These are phyloP conservation scores for Cyclostephanos tholiformis DNA, from an alignment of 108 stramenopile genomes.

Conservation along the genomic window DNA sequence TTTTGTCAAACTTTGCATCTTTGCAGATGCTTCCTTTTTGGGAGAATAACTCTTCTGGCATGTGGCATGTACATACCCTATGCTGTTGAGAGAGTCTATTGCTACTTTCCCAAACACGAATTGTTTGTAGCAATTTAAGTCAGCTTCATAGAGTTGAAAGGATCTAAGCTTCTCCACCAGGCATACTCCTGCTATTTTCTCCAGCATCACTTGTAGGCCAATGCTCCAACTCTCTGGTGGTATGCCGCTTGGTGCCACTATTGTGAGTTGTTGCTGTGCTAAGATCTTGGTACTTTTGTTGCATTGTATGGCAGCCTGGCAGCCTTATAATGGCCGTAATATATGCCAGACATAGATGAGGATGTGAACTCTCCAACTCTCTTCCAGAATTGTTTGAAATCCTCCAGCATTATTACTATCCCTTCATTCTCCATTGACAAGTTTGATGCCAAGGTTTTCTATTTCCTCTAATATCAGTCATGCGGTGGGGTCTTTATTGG, in stretches of 20 bases:
- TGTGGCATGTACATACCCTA: neutral
- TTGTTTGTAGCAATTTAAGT: slow-evolving; percentile 1
- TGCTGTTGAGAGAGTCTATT: neutral
- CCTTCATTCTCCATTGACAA: neutral
- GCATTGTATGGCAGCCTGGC: too few relatives aligned
- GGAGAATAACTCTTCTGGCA: too few relatives aligned
- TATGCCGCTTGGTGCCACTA: neutral
- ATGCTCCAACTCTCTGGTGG: neutral
- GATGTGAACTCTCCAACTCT: neutral
- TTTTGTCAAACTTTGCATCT: neutral
- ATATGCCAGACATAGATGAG: neutral
- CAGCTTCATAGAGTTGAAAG: neutral
- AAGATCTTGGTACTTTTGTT: too few relatives aligned
- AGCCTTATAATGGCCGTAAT: neutral
- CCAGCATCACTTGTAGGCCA: neutral
- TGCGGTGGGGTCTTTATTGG: neutral
- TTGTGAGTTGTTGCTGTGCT: neutral
- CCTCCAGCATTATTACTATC: neutral
- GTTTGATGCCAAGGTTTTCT: neutral
- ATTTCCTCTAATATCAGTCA: neutral
- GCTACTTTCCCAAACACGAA: neutral
- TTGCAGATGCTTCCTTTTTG: too few relatives aligned
- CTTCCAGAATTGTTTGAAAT: neutral
- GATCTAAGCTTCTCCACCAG: neutral
- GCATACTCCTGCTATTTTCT: neutral